A percentile compares a stretch with the other conserved stretches of the same genome.
These are phyloP conservation scores for Sarcomyxa edulis DNA, from an alignment of 768 basidiomycete species.

Conservation along the genomic window DNA sequence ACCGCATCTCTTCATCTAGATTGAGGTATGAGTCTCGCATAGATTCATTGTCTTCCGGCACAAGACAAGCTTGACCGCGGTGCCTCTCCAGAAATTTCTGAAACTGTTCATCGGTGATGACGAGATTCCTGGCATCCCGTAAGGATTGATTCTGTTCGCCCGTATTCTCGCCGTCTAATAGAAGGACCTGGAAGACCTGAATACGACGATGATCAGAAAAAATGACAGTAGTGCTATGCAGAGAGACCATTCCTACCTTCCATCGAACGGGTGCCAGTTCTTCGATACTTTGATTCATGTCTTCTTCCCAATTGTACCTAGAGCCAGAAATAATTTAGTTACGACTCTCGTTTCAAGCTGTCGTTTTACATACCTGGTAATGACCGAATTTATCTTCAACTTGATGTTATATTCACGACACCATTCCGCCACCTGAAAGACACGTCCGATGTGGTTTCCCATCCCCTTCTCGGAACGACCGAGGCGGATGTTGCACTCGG, in stretches of 20 bases:
- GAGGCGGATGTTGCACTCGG: slow-evolving; percentile 26
- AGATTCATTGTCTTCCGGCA: slow-evolving; percentile 30
- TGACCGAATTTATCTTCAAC: slow-evolving; percentile 30
- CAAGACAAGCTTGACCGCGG: slow-evolving; percentile 18
- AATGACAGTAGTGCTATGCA: neutral
- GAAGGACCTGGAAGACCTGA: slow-evolving; percentile 26
- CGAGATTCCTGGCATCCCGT: slow-evolving; percentile 27
- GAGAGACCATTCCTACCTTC: slow-evolving; percentile 22
- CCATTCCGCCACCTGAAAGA: slow-evolving; percentile 30
- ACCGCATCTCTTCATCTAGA: slow-evolving; percentile 32
- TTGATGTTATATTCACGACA: slow-evolving; percentile 27
- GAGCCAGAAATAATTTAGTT: neutral
- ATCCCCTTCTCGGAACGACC: slow-evolving; percentile 25
- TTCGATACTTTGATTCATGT: slow-evolving; percentile 32
- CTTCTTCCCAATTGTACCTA: slow-evolving; percentile 32
- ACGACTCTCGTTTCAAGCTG: neutral
- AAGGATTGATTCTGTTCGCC: slow-evolving; percentile 22
- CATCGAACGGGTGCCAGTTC: slow-evolving; percentile 29
- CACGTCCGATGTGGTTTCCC: slow-evolving; percentile 23
- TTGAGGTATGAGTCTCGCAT: slow-evolving; percentile 34
- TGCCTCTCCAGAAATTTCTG: slow-evolving; percentile 26
- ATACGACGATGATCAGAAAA: neutral
- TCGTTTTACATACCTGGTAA: slow-evolving; percentile 13
- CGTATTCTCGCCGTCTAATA: slow-evolving; percentile 30
- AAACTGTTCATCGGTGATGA: slow-evolving; percentile 27